Evolutionary conservation across 371 early-diverging fungal species (phyloP).

Genomic region (Lichtheimia ornata): DNA sequence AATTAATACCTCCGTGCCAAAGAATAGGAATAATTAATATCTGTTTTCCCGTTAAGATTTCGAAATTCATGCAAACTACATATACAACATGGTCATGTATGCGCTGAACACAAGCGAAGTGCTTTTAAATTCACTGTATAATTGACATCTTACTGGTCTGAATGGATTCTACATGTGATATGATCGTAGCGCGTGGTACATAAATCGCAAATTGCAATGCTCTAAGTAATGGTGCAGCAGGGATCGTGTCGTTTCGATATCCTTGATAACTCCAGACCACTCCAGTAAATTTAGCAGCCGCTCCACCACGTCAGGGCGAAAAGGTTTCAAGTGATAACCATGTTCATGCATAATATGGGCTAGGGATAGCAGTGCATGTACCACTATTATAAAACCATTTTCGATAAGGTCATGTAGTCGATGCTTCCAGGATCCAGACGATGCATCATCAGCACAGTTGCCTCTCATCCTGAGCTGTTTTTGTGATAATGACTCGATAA

Average conservation of each 20-base stretch:
- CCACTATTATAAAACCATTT: slow-evolving; percentile 2
- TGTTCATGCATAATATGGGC: slow-evolving; percentile 10
- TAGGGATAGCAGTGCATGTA: slow-evolving; percentile 8
- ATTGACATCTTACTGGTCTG: no score
- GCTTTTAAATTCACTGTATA: no score
- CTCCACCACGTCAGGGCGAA: slow-evolving; percentile 5
- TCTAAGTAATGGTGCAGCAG: slow-evolving; percentile 14
- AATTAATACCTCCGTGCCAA: neutral
- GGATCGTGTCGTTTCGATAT: slow-evolving; percentile 9
- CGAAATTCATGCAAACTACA: no score
- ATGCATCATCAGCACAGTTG: neutral
- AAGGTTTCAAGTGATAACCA: slow-evolving; percentile 7
- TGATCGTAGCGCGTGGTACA: slow-evolving; percentile 5
- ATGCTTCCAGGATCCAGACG: neutral
- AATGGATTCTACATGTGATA: no score
- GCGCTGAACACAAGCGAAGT: no score
- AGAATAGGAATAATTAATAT: slow-evolving; percentile 1
- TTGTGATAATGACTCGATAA: neutral
- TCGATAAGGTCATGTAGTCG: slow-evolving; percentile 9
- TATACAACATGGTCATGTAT: no score
- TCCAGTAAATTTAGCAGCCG: slow-evolving; percentile 8
- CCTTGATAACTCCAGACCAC: slow-evolving; percentile 18
- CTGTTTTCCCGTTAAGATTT: no score
- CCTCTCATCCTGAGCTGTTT: neutral
- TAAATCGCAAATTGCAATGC: slow-evolving; percentile 9